Evolutionary conservation across 2,329 filamentous ascomycete species (phyloP), one percentile per base, ranked within the genome.

Genomic region (Cercospora nicotianae): DNA sequence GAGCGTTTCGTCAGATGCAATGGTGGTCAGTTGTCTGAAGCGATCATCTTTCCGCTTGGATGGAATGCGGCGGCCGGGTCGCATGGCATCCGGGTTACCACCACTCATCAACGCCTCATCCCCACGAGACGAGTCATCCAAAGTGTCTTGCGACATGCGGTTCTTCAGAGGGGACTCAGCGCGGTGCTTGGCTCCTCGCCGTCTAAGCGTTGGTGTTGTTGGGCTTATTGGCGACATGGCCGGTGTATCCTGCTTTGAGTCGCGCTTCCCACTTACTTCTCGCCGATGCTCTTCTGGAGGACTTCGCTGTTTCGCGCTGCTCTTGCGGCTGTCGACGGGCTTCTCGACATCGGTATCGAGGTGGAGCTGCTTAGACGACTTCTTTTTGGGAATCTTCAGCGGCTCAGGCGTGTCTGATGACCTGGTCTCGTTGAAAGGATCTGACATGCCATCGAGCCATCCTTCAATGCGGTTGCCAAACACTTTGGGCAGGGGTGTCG

Each of bases 381-480:
- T 74, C 64, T 71, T 72, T 30, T 70, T 72, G 13, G 69, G 62
- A 9, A 74, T 69, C 23, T 71, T 63, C 12, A 78, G 69, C 12
- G 77, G 75, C 30, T 77, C 73, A 3, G 77, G 77, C 8, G 75
- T 72, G 12, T 75, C 62, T 3, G 73, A 74, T 33, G 76, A 75
- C 12, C 76, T 75, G 28, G 79, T 77, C 39, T 81, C 81, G 60
- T 80, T 70, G 69, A 79, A 78, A 8, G 77, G 77, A 72, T 78
- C 72, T 18, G 77, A 69, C 62, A 73, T 77, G 18, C 66, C 70
- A 75, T 83, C 83, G 5, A 90, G 82, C 88, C 88, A 90, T 60
- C 87, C 85, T 76, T 89, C 86, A 28, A 90, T 84, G 59, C 86
- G 86, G 63, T 74, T 83, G 20, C 79, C 81, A 65, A 83, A 82